A percentile compares a stretch with the other conserved stretches of the same genome.
These are phyloP conservation scores for Epipyxis sp. DNA, from an alignment of 108 stramenopile genomes.

Conservation along the genomic window DNA sequence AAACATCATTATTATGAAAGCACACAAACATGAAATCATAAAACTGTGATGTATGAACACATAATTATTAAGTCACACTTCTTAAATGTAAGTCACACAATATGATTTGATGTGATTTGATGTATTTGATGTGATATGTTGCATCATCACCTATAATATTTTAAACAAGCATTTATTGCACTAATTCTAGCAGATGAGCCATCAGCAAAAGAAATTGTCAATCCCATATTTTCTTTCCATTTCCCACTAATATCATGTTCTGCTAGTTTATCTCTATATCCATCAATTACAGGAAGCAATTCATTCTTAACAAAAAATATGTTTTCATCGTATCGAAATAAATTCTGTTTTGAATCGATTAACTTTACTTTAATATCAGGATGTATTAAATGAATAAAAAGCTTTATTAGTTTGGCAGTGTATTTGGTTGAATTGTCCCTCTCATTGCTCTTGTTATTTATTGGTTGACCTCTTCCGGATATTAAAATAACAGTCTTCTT, in stretches of 20 bases:
- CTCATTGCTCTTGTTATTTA: constrained; percentile 60
- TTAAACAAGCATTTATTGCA: constrained; percentile 86
- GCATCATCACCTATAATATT: constrained; percentile 69
- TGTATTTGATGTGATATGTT: too few species aligned
- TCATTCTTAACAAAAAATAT: constrained; percentile 83
- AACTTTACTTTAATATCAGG: constrained; percentile 65
- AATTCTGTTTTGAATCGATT: constrained; percentile 78
- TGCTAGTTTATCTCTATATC: constrained; percentile 78
- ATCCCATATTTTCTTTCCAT: constrained; percentile 70
- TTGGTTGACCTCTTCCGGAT: constrained; percentile 19
- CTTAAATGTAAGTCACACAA: too few species aligned
- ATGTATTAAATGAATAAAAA: constrained; percentile 61
- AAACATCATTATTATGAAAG: too few species aligned
- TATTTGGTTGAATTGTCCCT: constrained; percentile 77
- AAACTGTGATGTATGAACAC: too few species aligned
- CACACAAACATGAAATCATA: too few species aligned
- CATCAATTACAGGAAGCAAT: constrained; percentile 75
- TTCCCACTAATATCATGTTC: constrained; percentile 54
- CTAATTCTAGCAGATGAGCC: constrained; percentile 84
- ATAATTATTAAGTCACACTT: too few species aligned
- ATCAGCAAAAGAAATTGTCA: constrained; percentile 87
- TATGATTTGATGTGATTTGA: too few species aligned
- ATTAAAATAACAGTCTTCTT: not conserved
- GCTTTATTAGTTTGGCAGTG: constrained; percentile 75
- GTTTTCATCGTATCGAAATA: constrained; percentile 94